Base-by-base conservation (phyloP, 2,329 filamentous ascomycete genomes). In the Rasamsonia emersonii region DNA sequence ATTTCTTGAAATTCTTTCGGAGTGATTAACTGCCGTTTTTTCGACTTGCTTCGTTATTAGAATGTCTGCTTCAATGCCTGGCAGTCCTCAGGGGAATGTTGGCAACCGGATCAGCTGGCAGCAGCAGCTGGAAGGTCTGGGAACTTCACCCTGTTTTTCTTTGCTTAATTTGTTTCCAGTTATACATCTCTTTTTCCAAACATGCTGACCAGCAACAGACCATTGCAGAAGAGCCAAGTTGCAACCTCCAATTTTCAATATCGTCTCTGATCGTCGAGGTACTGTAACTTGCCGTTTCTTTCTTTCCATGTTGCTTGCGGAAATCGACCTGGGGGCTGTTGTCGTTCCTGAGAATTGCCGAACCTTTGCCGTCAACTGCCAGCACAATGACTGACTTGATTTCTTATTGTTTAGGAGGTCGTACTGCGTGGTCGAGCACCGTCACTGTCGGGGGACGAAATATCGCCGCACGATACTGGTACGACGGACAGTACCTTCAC, bases 361-460 rank as follows among this genome's bases (percentile, higher is more conserved):
- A 6, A 29, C 28, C 19, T n/a, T 15, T 18, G 11, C 9, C 9
- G 11, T 7, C 5, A n/a, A 7, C 28, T 33, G 43, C 54, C 33
- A 37, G 41, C 43, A 23, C 20, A 4, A 24, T 23, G 9, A 24
- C 23, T 33, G 18, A 27, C 20, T 9, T 9, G 24, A 7, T 26
- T 26, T 26, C 7, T n/a, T 20, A 13, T 19, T 30, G 3, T 43
- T 34, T 47, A 91, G 86, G 86, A 46, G 86, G 86, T 44, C 82
- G 86, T 48, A 94, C 86, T 37, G 86, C 86, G 36, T 94, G 86
- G 86, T 89, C 85, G 36, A 82, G 80, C 65, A 73, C 72, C 37
- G 85, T 93, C 37, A 76, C 69, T n/a, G 73, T 93, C 36, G 68
- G 74, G 46, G 79, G 78, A 33, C 63, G 70, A 30, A 70, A 64